These are phyloP conservation scores for Penicillium corylophilum DNA, from an alignment of 2,329 filamentous ascomycete genomes.

Conservation along the genomic window DNA sequence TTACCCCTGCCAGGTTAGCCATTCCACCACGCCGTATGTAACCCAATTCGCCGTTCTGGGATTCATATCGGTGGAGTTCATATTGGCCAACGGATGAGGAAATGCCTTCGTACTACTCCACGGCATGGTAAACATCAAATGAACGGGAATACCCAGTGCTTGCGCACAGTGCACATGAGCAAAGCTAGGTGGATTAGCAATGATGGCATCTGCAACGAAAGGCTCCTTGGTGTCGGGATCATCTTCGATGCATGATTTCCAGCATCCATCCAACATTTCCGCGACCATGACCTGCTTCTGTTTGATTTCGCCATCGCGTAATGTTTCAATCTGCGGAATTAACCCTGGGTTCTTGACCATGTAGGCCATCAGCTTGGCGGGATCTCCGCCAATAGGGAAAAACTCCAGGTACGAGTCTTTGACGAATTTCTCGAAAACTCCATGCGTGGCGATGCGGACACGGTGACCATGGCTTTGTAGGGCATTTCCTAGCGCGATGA, in stretches of 20 bases:
- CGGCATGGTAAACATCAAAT: conserved; percentile 57
- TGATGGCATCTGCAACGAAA: conserved; percentile 57
- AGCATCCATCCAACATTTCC: conserved; percentile 42
- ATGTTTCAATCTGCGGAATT: conserved; percentile 38
- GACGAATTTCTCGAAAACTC: conserved; percentile 56
- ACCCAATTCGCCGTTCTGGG: conserved; percentile 43
- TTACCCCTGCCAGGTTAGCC: conserved; percentile 53
- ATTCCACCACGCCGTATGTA: conserved; percentile 50
- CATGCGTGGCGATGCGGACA: conserved; percentile 58
- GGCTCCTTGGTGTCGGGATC: conserved; percentile 34
- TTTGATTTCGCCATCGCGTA: conserved; percentile 36
- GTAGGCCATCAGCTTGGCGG: conserved; percentile 52
- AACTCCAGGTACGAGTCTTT: conserved; percentile 56
- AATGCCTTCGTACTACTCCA: conserved; percentile 48
- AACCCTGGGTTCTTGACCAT: conserved; percentile 53
- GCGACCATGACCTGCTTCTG: conserved; percentile 34
- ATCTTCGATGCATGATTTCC: conserved; percentile 41
- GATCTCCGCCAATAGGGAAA: conserved; percentile 58
- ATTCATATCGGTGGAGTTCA: conserved; percentile 36
- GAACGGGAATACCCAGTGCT: conserved; percentile 50
- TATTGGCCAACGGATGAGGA: conserved; percentile 52
- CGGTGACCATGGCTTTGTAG: conserved; percentile 54
- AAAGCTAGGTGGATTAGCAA: conserved; percentile 56
- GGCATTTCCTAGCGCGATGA: conserved; percentile 56
- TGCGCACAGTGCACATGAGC: conserved; percentile 56